A percentile compares a stretch with the other conserved stretches of the same genome.
Conservation (phyloP, 345 rosid species). For the Geranium rotundifolium region DNA sequence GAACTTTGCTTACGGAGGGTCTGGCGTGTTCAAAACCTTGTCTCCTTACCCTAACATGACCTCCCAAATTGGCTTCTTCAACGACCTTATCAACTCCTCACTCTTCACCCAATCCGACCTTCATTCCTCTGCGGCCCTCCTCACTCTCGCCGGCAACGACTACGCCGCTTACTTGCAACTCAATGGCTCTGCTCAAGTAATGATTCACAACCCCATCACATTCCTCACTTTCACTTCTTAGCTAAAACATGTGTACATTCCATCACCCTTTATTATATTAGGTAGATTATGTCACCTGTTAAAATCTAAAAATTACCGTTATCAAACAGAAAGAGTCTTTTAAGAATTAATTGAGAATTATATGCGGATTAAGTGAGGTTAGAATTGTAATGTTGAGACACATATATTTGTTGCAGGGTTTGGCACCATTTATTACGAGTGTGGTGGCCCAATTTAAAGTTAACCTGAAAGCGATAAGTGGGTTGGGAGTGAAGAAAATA, state of each 20-base stretch:
- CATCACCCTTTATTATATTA: too few species aligned
- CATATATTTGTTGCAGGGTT: conserved; percentile 17
- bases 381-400: too few species aligned
- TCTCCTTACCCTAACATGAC: conserved; percentile 50
- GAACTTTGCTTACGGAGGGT: conserved; percentile 32
- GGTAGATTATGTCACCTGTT: too few species aligned
- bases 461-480: conserved; percentile 25
- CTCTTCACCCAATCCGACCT: conserved; percentile 28
- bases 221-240: too few species aligned
- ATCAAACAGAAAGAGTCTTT: too few species aligned
- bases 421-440: conserved; percentile 10
- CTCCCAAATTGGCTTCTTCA: conserved; percentile 49
- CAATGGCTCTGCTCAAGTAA: conserved; percentile 40
- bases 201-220: too few species aligned
- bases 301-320: too few species aligned
- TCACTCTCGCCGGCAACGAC: conserved; percentile 68
- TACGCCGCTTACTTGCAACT: conserved; percentile 30
- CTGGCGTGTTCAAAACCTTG: conserved; percentile 23
- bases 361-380: too few species aligned
- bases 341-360: too few species aligned
- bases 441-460: conserved; percentile 21
- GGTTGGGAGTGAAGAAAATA: conserved; percentile 36
- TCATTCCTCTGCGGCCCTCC: conserved; percentile 36
- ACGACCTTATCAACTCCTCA: conserved; percentile 21
- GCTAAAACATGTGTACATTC: too few species aligned